Base-by-base conservation (phyloP, 1,139 yeast species). In the Hyphopichia fennica region DNA sequence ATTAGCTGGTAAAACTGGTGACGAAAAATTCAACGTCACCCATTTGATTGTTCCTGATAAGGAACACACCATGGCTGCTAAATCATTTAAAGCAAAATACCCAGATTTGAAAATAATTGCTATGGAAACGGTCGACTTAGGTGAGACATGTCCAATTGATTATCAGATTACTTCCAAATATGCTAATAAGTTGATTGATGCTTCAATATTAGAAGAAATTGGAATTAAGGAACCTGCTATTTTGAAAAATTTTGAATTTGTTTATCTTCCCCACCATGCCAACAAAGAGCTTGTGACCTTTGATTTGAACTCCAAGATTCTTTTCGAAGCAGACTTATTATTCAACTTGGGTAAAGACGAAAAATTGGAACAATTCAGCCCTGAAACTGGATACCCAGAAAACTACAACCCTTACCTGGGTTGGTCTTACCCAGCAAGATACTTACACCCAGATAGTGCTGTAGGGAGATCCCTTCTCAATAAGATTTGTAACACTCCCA, bases 21-120 rank as follows among this genome's bases (percentile, higher is more conserved):
- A n/a, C 28, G 46, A 58, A 3, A 64, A 62, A 35, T 58, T 63
- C 9, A 64, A 63, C 18, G 65, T 75, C 18, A 59, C 69, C 1
- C 70, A 77, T 47, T 60, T 77, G 38, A 62, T 80, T 31, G 62
- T 79, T 35, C 84, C 84, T 5, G 82, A 80, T 54, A 54, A 48
- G 19, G 82, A 77, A 46, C 85, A 80, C 52, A 77, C 81, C 1
- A 57, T 79, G 70, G 82, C 82, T n/a, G 77, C 79, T 19, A 61
- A 64, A 37, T 67, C 77, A 13, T 82, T 80, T 66, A 73, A 74
- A 52, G 68, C 67, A 29, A 58, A 62, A 45, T 71, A 62, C 50
- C 85, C 85, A 1, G 50, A 61, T 2, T 58, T 79, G 42, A 73
- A 75, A 50, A 60, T 81, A 23, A 67, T 82, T 43, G 86, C 81